Evolutionary conservation across 345 rosid genomes (phyloP), one percentile per base, ranked within the genome.

Genomic region (Populus tremula): DNA sequence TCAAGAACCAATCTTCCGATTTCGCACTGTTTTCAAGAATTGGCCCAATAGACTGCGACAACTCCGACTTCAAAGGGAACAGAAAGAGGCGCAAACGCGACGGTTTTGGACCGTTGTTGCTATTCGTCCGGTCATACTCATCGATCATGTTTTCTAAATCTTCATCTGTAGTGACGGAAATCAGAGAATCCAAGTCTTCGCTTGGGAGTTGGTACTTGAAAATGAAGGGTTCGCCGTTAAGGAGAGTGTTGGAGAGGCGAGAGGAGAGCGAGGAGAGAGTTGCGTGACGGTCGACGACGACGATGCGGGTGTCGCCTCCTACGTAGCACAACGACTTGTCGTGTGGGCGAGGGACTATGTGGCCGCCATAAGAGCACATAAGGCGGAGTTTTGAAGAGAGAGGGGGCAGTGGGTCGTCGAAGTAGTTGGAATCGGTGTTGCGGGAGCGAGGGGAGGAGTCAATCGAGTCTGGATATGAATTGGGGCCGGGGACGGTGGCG

Each of bases 131-230:
- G 79, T 95, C 98, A 63, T 95, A 93, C 85, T 95, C 99, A 21
- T 95, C 99, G 85, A 95, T 87, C 98, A 95, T 93, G 84, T 93
- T 95, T 33, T 93, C 98, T 63, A 95, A 88, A 88, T 95, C 99
- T 69, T 95, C 99, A 59, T 95, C 98, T 39, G 98, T 90, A 6
- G 97, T 89, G 67, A 95, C 91, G 33, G 99, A 90, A 85, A 95
- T 92, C 36, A 95, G 90, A 11, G 98, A 95, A 72, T 95, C 99
- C 27, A 95, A 88, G 81, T 95, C 99, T 77, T 95, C 99, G 80
- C 88, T 89, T 11, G 99, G 99, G 7, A 95, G 91, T 85, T 95
- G 99, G 75, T 92, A 95, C 82, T 93, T 95, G 75, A 95, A 93
- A 21, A 89, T 87, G 82, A 95, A 95, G 45, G 93, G 79, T 31